These are phyloP conservation scores for Gastrolobium bilobum DNA, from an alignment of 306 rosid species.

Conservation along the genomic window DNA sequence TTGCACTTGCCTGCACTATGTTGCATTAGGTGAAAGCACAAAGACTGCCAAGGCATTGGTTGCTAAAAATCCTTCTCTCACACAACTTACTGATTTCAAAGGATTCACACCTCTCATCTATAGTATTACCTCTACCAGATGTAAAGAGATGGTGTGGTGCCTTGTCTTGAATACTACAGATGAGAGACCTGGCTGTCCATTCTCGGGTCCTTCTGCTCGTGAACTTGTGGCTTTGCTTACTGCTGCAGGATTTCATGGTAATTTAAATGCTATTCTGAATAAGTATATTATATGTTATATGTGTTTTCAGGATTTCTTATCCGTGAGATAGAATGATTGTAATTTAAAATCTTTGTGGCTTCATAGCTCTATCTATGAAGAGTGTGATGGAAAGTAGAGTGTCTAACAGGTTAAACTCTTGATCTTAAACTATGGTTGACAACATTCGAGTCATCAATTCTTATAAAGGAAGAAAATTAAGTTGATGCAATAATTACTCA, in stretches of 20 bases:
- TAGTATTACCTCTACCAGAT: constrained; percentile 44
- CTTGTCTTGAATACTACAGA: constrained; percentile 59
- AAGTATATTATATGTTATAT: neutral
- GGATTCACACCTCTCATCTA: constrained; percentile 60
- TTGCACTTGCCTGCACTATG: constrained; percentile 60
- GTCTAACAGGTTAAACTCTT: neutral
- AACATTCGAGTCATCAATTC: constrained; percentile 4
- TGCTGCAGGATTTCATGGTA: constrained; percentile 68
- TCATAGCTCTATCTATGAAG: neutral
- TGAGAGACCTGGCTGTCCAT: constrained; percentile 56
- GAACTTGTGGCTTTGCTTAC: constrained; percentile 57
- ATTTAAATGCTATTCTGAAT: constrained; percentile 11
- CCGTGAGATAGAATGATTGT: neutral
- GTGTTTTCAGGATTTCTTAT: neutral
- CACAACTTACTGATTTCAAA: constrained; percentile 46
- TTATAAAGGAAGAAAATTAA: neutral
- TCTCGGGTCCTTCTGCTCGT: constrained; percentile 52
- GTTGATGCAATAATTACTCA: neutral
- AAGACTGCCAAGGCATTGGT: constrained; percentile 59
- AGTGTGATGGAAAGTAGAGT: constrained; percentile 3
- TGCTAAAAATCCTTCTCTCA: constrained; percentile 46
- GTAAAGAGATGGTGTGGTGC: constrained; percentile 67
- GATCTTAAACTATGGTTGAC: neutral
- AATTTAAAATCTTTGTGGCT: constrained; percentile 3
- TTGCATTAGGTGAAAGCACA: constrained; percentile 57